Evolutionary conservation across 805 yeast genomes (phyloP).

Genomic region (Nakazawaea populi): DNA sequence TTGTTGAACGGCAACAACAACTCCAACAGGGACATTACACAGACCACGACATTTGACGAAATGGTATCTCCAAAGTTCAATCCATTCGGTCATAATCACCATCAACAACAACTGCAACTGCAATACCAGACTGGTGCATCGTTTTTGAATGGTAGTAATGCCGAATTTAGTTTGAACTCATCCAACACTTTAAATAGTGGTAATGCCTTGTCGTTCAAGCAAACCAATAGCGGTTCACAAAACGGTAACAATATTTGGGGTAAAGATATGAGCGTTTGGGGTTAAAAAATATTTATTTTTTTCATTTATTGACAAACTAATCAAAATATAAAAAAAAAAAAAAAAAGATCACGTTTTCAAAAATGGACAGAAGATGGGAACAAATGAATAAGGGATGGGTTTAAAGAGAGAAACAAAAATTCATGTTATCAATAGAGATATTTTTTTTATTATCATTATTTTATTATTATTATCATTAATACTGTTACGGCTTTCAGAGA

Average conservation of each 20-base stretch:
- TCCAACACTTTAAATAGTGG: conserved; percentile 1
- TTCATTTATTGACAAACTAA: neutral
- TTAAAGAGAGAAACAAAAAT: neutral
- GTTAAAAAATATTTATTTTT: conserved; percentile 13
- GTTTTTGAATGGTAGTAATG: neutral
- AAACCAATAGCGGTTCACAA: neutral
- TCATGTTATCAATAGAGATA: neutral
- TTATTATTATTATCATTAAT: neutral
- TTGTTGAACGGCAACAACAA: neutral
- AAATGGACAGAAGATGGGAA: neutral
- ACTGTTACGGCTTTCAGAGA: neutral
- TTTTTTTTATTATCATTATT: too few relatives aligned
- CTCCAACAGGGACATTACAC: neutral
- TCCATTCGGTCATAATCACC: conserved; percentile 5
- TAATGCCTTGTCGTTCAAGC: conserved; percentile 1
- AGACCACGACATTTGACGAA: conserved; percentile 8
- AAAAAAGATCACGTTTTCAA: neutral
- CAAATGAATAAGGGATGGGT: neutral
- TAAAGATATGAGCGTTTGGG: conserved; percentile 33
- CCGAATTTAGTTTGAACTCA: conserved; percentile 4
- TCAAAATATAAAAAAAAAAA: too few relatives aligned
- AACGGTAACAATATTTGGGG: conserved; percentile 20
- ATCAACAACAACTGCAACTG: neutral
- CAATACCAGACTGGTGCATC: neutral
- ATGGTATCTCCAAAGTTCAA: conserved; percentile 9